These are phyloP conservation scores for Candida hispaniensis DNA, from an alignment of 805 yeast species.

Conservation along the genomic window DNA sequence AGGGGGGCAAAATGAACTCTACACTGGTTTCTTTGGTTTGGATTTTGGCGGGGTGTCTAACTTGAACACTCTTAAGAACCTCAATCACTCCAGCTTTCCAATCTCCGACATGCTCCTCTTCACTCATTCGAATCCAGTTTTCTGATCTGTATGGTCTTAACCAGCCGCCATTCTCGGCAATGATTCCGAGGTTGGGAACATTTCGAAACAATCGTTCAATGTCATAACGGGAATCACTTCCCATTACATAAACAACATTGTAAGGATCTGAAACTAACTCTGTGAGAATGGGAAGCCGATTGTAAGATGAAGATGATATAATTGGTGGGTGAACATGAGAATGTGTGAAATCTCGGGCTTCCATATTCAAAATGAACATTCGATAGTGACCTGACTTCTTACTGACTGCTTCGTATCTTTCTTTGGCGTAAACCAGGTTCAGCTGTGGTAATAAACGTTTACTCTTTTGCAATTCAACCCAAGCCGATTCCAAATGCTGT, in stretches of 20 bases:
- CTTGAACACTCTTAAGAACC: slow-evolving; percentile 50
- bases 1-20: slow-evolving; percentile 57
- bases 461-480: slow-evolving; percentile 40
- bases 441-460: slow-evolving; percentile 25
- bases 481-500: slow-evolving; percentile 40
- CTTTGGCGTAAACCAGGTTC: slow-evolving; percentile 27
- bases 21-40: slow-evolving; percentile 68
- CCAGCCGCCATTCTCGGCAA: slow-evolving; percentile 86
- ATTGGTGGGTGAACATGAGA: slow-evolving; percentile 6
- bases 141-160: slow-evolving; percentile 33
- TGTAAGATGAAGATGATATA: slow-evolving; percentile 38
- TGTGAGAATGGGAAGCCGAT: slow-evolving; percentile 44
- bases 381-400: slow-evolving; percentile 29
- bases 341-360: slow-evolving; percentile 26
- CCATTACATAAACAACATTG: slow-evolving; percentile 62
- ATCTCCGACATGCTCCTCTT: slow-evolving; percentile 25
- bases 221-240: slow-evolving; percentile 52
- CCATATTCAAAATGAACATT: slow-evolving; percentile 44
- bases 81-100: slow-evolving; percentile 54
- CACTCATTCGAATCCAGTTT: slow-evolving; percentile 18
- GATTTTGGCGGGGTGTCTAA: slow-evolving; percentile 70
- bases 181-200: slow-evolving; percentile 60
- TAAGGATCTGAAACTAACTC: slow-evolving; percentile 47
- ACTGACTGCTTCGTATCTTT: slow-evolving; percentile 27
- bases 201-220: slow-evolving; percentile 60